These are phyloP conservation scores for Orbilia brochopaga DNA, from an alignment of 2,329 filamentous ascomycete species.

Conservation along the genomic window DNA sequence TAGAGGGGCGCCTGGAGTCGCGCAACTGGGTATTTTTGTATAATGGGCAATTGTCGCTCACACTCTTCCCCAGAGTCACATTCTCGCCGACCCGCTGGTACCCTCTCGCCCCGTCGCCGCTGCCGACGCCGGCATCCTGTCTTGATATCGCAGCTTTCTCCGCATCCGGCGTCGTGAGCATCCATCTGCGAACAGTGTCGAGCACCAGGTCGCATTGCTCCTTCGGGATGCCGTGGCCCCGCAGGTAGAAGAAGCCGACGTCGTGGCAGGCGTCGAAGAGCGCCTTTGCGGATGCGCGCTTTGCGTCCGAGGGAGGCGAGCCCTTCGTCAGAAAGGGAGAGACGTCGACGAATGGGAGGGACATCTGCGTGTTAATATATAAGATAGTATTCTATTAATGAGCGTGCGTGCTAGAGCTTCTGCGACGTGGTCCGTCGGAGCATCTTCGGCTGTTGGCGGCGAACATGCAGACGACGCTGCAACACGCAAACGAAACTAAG, in stretches of 20 bases:
- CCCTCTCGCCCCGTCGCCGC: conserved; percentile 54
- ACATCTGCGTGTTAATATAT: conserved; percentile 1
- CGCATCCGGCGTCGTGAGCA: conserved; percentile 50
- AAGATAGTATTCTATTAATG: neutral
- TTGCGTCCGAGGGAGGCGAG: conserved; percentile 12
- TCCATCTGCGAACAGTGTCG: conserved; percentile 50
- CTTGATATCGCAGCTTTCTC: conserved; percentile 52
- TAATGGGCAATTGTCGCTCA: conserved; percentile 19
- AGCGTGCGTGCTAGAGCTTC: too few relatives aligned
- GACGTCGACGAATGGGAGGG: conserved; percentile 45
- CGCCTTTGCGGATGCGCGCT: conserved; percentile 57
- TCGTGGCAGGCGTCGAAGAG: conserved; percentile 57
- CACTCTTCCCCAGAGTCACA: conserved; percentile 53
- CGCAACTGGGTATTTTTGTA: too few relatives aligned
- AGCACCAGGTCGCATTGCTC: conserved; percentile 31
- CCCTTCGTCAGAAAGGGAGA: conserved; percentile 33
- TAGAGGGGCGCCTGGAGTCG: too few relatives aligned
- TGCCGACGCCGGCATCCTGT: conserved; percentile 42
- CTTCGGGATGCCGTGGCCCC: conserved; percentile 31
- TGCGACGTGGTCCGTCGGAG: neutral
- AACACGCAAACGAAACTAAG: neutral
- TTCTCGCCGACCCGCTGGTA: conserved; percentile 55
- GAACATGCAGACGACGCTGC: neutral
- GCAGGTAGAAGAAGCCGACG: conserved; percentile 55
- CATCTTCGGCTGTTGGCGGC: neutral